phyloP scores from a whole-genome alignment of 257 asterid species.

The Solanum rostratum region DNA sequence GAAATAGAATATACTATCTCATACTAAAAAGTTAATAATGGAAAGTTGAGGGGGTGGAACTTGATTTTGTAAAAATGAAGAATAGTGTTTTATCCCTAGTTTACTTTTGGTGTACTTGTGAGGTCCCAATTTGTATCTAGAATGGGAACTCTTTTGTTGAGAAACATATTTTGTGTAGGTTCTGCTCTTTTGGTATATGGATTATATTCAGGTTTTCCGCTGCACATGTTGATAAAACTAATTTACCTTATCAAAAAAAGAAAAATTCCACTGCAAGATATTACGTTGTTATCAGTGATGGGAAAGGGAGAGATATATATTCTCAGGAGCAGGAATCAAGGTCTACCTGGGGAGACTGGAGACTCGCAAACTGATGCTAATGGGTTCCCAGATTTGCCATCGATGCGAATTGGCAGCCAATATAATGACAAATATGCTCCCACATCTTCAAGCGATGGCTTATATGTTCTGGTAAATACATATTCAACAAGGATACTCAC shows the following conservation, averaged over 20 bases:
- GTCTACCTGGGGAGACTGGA: constrained; percentile 81
- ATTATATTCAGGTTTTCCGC: not conserved
- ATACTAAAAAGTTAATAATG: not conserved
- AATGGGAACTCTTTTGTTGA: not conserved
- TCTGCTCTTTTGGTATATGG: not conserved
- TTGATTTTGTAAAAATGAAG: not conserved
- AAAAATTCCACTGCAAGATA: not conserved
- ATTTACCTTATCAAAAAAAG: not conserved
- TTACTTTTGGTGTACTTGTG: not conserved
- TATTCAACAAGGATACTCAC: not conserved
- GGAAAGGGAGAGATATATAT: not conserved
- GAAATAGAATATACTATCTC: not conserved
- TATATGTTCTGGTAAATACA: constrained; percentile 47
- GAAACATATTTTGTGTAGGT: not conserved
- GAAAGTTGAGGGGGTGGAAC: not conserved
- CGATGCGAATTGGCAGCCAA: constrained; percentile 80
- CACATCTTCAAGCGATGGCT: constrained; percentile 72
- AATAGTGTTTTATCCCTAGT: not conserved
- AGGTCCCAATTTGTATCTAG: not conserved
- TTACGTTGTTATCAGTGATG: not conserved
- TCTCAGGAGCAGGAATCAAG: not conserved
- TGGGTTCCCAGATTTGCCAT: constrained; percentile 63
- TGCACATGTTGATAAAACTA: not conserved
- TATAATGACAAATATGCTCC: constrained; percentile 70
- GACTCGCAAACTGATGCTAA: constrained; percentile 55